phyloP scores from a whole-genome alignment of 1,284 basidiomycete genomes.

The Irpex sp. region DNA sequence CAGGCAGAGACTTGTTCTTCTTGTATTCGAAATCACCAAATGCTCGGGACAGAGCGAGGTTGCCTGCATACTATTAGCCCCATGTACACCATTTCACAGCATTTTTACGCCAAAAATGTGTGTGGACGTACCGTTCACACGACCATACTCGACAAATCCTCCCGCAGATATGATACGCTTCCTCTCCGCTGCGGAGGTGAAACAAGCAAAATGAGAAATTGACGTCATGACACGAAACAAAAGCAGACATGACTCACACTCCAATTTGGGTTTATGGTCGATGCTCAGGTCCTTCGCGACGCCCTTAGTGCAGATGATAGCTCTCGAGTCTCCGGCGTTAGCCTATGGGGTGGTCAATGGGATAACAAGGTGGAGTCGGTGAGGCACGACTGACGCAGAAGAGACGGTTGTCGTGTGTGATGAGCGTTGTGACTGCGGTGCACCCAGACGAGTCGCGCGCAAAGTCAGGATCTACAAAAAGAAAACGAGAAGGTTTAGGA shows the following conservation, averaged over 20 bases:
- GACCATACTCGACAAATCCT: conserved; percentile 95
- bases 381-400: conserved; percentile 57
- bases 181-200: conserved; percentile 60
- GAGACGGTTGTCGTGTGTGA: conserved; percentile 76
- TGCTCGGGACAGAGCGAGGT: conserved; percentile 92
- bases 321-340: conserved; percentile 96
- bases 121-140: conserved; percentile 80
- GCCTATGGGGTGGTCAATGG: conserved; percentile 51
- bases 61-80: conserved; percentile 50
- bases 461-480: conserved; percentile 70
- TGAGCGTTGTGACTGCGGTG: conserved; percentile 87
- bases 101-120: neutral
- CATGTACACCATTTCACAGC: neutral
- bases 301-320: conserved; percentile 85
- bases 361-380: neutral
- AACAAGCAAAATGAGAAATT: neutral
- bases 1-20: conserved; percentile 76
- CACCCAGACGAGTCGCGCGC: conserved; percentile 95
- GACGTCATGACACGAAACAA: conserved; percentile 1
- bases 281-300: conserved; percentile 84
- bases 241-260: conserved; percentile 45
- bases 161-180: conserved; percentile 89
- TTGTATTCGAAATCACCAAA: conserved; percentile 99
- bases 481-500: conserved; percentile 7
- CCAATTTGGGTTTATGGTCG: conserved; percentile 95